Conservation (phyloP, 352 stramenopile species). For the Phytophthora litchii region DNA sequence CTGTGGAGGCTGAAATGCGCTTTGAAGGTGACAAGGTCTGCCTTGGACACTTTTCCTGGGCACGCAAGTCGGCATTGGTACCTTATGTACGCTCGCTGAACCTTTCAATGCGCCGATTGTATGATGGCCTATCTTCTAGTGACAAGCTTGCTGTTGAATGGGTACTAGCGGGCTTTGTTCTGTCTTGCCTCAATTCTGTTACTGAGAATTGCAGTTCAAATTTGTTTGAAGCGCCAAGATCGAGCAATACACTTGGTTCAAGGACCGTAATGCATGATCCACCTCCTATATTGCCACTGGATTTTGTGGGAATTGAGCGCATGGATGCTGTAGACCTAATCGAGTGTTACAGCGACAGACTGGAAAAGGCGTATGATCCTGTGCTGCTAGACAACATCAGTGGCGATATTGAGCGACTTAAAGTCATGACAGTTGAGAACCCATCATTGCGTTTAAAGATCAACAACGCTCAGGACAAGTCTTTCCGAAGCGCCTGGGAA, state of each 20-base stretch:
- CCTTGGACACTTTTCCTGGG: slow-evolving; percentile 3
- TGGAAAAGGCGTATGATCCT: slow-evolving; percentile 10
- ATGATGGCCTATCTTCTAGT: slow-evolving; percentile 1
- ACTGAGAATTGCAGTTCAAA: neutral
- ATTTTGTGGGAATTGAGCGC: slow-evolving; percentile 7
- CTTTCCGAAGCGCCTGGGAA: slow-evolving; percentile 9
- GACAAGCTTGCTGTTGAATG: slow-evolving; percentile 9
- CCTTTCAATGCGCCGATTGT: slow-evolving; percentile 7
- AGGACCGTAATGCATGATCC: slow-evolving; percentile 3
- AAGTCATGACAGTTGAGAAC: neutral
- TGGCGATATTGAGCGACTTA: slow-evolving; percentile 6
- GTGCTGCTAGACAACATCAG: slow-evolving; percentile 10
- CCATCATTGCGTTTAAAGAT: slow-evolving; percentile 1
- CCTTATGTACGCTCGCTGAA: slow-evolving; percentile 11
- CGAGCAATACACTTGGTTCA: neutral
- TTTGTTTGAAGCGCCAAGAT: slow-evolving; percentile 1
- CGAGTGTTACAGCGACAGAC: slow-evolving; percentile 3
- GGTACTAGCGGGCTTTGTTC: slow-evolving; percentile 5
- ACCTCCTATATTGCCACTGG: slow-evolving; percentile 6
- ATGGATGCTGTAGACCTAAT: slow-evolving; percentile 10
- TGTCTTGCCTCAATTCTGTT: slow-evolving; percentile 3
- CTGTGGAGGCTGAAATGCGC: neutral
- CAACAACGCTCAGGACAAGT: neutral
- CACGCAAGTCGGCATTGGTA: slow-evolving; percentile 6
- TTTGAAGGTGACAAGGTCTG: slow-evolving; percentile 10